Base-by-base conservation (phyloP, 805 yeast species). In the Starmerella cellae region DNA sequence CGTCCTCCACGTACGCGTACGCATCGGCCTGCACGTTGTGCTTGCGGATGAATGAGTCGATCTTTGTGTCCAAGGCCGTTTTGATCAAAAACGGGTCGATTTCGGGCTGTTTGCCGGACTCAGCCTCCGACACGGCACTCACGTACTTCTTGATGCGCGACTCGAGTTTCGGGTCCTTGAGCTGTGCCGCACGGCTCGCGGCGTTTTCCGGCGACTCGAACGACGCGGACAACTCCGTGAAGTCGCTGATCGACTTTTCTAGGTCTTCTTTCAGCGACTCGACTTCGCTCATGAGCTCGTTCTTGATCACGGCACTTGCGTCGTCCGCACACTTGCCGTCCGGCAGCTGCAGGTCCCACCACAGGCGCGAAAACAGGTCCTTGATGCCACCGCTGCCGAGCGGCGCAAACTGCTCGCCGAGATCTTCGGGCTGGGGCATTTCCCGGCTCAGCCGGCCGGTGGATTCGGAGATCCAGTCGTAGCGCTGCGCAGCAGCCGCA, bases 1-100 rank as follows among this genome's bases (percentile, higher is more conserved):
- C 79, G 29, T 75, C 74, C 64, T 88, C 94, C 51, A 87, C 69
- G 61, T 88, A 87, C 51, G 77, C 68, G 59, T 73, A 88, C 0
- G 96, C 95, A 59, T 87, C 95, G 56, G 84, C 83, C 37, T 88
- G 66, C 55, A 77, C 80, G 60, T 79, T 80, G 60, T 88, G 96
- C 61, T 84, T 95, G 17, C 70, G 69, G 35, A 88, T 61, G 59
- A 84, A 95, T 51, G 71, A 73, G 53, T 72, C 77, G 55, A 91
- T 73, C 60, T 80, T 88, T 56, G 75, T 70, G 53, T 88, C 95
- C 50, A 88, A 66, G 32, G 68, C 62, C 34, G 75, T 64, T 59
- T 82, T 82, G 37, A 82, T 69, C 46, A 91, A 60, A 55, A 75
- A 85, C 2, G 98, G 97, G 59, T 88, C 98, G 2, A 38, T 35